These are phyloP conservation scores for Exophiala sp. DNA, from an alignment of 2,329 filamentous ascomycete genomes.

Conservation along the genomic window DNA sequence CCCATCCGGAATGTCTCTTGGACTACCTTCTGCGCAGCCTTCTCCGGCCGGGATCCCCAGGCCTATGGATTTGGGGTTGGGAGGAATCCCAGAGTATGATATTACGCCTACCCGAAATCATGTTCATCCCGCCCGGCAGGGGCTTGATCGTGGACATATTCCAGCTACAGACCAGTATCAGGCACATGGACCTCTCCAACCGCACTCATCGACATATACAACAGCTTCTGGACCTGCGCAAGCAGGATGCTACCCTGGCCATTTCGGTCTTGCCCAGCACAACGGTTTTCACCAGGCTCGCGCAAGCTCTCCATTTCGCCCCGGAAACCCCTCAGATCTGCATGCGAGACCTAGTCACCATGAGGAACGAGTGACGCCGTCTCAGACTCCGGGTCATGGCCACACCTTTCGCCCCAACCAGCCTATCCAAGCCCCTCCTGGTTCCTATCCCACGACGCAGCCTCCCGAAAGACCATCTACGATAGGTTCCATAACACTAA, in stretches of 20 bases:
- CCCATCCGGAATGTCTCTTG: constrained; percentile 5
- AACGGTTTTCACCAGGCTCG: not conserved
- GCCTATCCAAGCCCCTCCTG: not conserved
- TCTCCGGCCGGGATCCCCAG: constrained; percentile 5
- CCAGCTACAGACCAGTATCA: constrained; percentile 4
- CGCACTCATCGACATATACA: not conserved
- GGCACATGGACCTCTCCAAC: constrained; percentile 29
- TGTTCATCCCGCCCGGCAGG: not conserved
- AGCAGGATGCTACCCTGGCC: not conserved
- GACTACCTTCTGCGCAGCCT: constrained; percentile 13
- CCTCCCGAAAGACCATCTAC: constrained; percentile 6
- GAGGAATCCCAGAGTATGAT: constrained; percentile 18
- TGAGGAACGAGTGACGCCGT: constrained; percentile 15
- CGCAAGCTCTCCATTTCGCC: constrained; percentile 3
- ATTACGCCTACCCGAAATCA: constrained; percentile 3
- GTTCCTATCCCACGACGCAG: not conserved
- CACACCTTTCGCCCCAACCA: constrained; percentile 14
- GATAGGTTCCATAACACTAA: constrained; percentile 25
- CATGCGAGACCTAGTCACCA: constrained; percentile 20
- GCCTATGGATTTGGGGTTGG: constrained; percentile 4
- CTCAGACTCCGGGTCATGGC: constrained; percentile 8
- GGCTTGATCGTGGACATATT: constrained; percentile 3
- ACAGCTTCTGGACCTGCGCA: not conserved
- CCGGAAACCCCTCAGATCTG: constrained; percentile 9
- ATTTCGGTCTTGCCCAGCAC: not conserved